A percentile compares a stretch with the other conserved stretches of the same genome.
These are phyloP conservation scores for Mycena indigotica DNA, from an alignment of 768 basidiomycete genomes.

Conservation along the genomic window DNA sequence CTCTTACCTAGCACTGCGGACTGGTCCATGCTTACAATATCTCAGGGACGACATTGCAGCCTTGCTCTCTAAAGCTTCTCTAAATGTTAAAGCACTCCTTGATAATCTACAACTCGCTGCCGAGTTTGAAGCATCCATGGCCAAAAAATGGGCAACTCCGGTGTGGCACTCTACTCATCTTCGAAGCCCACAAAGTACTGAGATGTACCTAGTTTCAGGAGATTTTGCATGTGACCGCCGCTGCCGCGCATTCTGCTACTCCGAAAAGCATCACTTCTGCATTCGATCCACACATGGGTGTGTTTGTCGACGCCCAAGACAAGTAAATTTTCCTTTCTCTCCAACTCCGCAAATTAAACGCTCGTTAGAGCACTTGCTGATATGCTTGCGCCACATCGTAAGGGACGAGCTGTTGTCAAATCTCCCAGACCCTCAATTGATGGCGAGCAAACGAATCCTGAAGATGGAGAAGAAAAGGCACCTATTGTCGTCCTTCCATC, in stretches of 20 bases:
- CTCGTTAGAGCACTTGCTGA: slow-evolving; percentile 77
- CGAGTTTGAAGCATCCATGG: slow-evolving; percentile 85
- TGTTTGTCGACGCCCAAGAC: slow-evolving; percentile 97
- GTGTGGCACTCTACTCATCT: slow-evolving; percentile 38
- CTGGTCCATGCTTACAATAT: background rate
- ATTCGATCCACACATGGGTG: slow-evolving; percentile 88
- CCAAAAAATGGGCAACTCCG: slow-evolving; percentile 79
- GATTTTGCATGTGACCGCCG: slow-evolving; percentile 54
- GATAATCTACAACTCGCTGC: slow-evolving; percentile 84
- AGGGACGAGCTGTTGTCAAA: slow-evolving; percentile 35
- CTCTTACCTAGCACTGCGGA: background rate
- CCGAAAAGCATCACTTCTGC: slow-evolving; percentile 82
- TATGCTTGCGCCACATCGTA: slow-evolving; percentile 85
- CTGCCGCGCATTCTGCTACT: slow-evolving; percentile 50
- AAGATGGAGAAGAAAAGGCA: slow-evolving; percentile 45
- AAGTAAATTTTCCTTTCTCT: slow-evolving; percentile 51
- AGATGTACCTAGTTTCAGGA: slow-evolving; percentile 54
- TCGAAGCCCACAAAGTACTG: background rate
- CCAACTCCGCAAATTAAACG: background rate
- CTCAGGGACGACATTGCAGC: slow-evolving; percentile 80
- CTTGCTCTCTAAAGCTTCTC: slow-evolving; percentile 73
- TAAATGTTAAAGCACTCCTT: slow-evolving; percentile 78
- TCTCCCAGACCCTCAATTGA: slow-evolving; percentile 70
- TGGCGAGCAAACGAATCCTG: slow-evolving; percentile 41
- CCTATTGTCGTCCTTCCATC: slow-evolving; percentile 80